Evolutionary conservation across 2,329 filamentous ascomycete species (phyloP), one percentile per base, ranked within the genome.

Genomic region (Phialemoniopsis sp.): DNA sequence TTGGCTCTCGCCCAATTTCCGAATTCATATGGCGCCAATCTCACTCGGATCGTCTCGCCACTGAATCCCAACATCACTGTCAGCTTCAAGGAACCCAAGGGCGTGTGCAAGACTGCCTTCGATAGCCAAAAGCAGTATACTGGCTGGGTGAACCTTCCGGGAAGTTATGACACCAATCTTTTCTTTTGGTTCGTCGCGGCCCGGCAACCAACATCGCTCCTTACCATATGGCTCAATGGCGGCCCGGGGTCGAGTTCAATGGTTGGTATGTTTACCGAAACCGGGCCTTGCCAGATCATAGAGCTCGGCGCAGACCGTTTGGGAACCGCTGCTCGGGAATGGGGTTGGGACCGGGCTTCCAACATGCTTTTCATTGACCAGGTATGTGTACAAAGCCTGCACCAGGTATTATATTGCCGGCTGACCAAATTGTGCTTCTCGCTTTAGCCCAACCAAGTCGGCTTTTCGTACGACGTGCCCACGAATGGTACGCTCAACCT

Each of bases 101-200:
- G 76, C 34, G 80, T 74, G 12, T 88, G 85, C 58, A 73, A 67
- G 34, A 87, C 84, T 2, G 76, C 75, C 8, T 85, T 85, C 51
- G 55, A 68, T 33, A 68, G 66, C 1, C 84, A 88, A 58, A 73
- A 80, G 56, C 84, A 87, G 56, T 85, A 82, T 53, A 78, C 80
- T 4, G 84, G 84, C 52, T 87, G 85, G 73, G 77, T 87, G 40
- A 72, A 63, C 38, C 60, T 87, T 5, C 78, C 80, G 5, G 80
- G 69, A 33, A 59, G 64, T 19, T 76, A 69, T 47, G 60, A 69
- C 14, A 72, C 72, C 32, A 77, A 71, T 47, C 48, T 72, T 4
- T 73, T 73, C 55, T 73, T 73, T 50, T 73, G 68, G 69, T 72
- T 70, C 43, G 64, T 73, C 34, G 66, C 63, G 36, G 67, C 66